Evolutionary conservation across 1,139 yeast species (phyloP).

Genomic region (Candida dubliniensis): DNA sequence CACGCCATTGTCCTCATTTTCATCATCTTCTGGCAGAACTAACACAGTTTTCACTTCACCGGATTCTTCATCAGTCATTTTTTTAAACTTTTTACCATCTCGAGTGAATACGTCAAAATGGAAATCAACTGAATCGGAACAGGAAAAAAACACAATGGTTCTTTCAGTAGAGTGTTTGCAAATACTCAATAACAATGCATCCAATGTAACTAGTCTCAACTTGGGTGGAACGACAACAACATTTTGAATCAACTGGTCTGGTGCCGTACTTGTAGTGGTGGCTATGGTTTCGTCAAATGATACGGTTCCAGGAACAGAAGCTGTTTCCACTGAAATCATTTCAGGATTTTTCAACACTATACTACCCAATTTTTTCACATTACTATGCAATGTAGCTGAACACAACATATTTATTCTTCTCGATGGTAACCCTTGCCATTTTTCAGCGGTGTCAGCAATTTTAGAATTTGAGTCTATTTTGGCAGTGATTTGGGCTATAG

Average conservation of each 20-base stretch:
- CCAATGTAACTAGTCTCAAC: slow-evolving; percentile 76
- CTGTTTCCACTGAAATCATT: slow-evolving; percentile 48
- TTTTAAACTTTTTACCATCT: slow-evolving; percentile 45
- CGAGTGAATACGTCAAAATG: slow-evolving; percentile 76
- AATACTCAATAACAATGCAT: slow-evolving; percentile 59
- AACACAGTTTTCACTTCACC: slow-evolving; percentile 20
- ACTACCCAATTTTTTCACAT: slow-evolving; percentile 78
- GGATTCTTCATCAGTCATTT: slow-evolving; percentile 27
- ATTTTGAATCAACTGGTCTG: slow-evolving; percentile 85
- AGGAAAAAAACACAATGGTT: slow-evolving; percentile 84
- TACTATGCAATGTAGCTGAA: slow-evolving; percentile 89
- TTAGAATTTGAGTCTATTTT: slow-evolving; percentile 49
- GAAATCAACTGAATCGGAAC: slow-evolving; percentile 93
- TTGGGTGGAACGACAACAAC: slow-evolving; percentile 87
- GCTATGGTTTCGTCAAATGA: slow-evolving; percentile 38
- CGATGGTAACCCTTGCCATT: slow-evolving; percentile 61
- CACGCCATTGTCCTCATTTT: slow-evolving; percentile 38
- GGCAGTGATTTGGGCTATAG: slow-evolving; percentile 72
- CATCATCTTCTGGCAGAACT: slow-evolving; percentile 20
- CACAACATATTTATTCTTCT: slow-evolving; percentile 78
- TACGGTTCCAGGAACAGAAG: slow-evolving; percentile 32
- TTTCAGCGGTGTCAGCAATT: slow-evolving; percentile 37
- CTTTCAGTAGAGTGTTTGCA: slow-evolving; percentile 38
- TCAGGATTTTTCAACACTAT: slow-evolving; percentile 71
- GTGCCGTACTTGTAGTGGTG: slow-evolving; percentile 51